A percentile compares a stretch with the other conserved stretches of the same genome.
phyloP scores from a whole-genome alignment of 1,284 basidiomycete species.

The Thecaphora frezii region DNA sequence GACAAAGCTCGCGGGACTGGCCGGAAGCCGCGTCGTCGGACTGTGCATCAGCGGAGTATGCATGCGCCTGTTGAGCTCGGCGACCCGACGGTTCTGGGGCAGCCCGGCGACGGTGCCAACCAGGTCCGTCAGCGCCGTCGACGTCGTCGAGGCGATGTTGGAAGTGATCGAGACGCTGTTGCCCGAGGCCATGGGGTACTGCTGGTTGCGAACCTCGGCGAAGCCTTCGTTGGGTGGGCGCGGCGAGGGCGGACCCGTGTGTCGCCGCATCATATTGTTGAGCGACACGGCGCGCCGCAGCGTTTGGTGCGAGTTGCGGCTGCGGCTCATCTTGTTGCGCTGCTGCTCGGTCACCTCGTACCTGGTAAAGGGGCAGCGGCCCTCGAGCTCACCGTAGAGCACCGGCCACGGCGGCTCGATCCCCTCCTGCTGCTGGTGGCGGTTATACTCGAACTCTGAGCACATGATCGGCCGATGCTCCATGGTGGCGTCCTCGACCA shows the following conservation, averaged over 20 bases:
- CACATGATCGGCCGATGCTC: conserved; percentile 67
- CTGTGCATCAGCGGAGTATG: conserved; percentile 29
- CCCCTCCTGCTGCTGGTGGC: conserved; percentile 12
- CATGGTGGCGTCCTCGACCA: conserved; percentile 85
- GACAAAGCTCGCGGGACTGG: conserved; percentile 34
- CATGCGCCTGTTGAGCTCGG: conserved; percentile 44
- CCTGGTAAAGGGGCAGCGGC: conserved; percentile 59
- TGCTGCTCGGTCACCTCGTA: conserved; percentile 33
- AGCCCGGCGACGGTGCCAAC: conserved; percentile 25
- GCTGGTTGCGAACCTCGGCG: conserved; percentile 6
- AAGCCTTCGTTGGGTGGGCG: neutral
- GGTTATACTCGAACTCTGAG: conserved; percentile 63
- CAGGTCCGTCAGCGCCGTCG: conserved; percentile 59
- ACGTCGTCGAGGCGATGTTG: conserved; percentile 82
- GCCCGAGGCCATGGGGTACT: conserved; percentile 53
- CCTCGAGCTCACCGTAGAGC: conserved; percentile 61
- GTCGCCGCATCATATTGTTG: conserved; percentile 68
- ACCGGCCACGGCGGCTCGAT: conserved; percentile 63
- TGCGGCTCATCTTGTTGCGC: conserved; percentile 8
- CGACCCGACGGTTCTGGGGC: conserved; percentile 41
- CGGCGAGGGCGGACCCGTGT: conserved; percentile 14
- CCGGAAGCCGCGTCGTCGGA: conserved; percentile 9
- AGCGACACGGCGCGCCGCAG: conserved; percentile 76
- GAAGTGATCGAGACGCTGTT: conserved; percentile 93
- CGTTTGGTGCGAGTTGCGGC: conserved; percentile 22